Conservation (phyloP, 2,329 filamentous ascomycete species). For the Aureobasidium sp. region DNA sequence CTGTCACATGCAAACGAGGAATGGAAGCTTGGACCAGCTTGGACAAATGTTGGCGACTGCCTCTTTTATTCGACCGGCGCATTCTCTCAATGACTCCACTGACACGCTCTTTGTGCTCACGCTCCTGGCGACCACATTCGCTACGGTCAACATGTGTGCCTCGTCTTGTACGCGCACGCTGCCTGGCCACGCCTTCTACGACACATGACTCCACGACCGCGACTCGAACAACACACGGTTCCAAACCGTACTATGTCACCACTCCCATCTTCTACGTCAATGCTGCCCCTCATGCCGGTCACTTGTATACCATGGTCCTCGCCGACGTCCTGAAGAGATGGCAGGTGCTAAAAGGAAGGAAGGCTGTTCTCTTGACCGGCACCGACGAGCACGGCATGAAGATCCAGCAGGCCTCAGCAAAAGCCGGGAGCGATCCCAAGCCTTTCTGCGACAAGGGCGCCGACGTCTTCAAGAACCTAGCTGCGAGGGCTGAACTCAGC, state of each 20-base stretch:
- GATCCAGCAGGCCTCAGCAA: constrained; percentile 77
- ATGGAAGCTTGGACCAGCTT: constrained; percentile 4
- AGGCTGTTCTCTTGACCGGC: constrained; percentile 74
- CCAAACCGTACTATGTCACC: constrained; percentile 89
- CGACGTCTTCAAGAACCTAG: constrained; percentile 70
- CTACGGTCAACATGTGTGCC: constrained; percentile 20
- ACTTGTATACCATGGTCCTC: constrained; percentile 88
- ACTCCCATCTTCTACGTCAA: constrained; percentile 99
- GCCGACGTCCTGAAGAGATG: constrained; percentile 89
- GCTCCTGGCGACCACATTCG: constrained; percentile 32
- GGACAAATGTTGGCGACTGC: background rate
- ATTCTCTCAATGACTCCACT: constrained; percentile 24
- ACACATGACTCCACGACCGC: constrained; percentile 33
- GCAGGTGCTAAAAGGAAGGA: constrained; percentile 66
- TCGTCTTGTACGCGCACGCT: background rate
- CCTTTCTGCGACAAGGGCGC: constrained; percentile 85
- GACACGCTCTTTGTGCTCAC: constrained; percentile 24
- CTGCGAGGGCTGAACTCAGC: constrained; percentile 59
- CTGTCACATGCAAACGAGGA: constrained; percentile 12
- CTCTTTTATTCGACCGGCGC: background rate
- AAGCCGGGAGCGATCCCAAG: constrained; percentile 64
- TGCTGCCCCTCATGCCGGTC: constrained; percentile 92
- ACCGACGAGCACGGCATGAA: constrained; percentile 98
- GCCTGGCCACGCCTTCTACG: constrained; percentile 15
- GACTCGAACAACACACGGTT: constrained; percentile 9